Conservation (phyloP, 306 rosid genomes). For the Acacia crassicarpa region DNA sequence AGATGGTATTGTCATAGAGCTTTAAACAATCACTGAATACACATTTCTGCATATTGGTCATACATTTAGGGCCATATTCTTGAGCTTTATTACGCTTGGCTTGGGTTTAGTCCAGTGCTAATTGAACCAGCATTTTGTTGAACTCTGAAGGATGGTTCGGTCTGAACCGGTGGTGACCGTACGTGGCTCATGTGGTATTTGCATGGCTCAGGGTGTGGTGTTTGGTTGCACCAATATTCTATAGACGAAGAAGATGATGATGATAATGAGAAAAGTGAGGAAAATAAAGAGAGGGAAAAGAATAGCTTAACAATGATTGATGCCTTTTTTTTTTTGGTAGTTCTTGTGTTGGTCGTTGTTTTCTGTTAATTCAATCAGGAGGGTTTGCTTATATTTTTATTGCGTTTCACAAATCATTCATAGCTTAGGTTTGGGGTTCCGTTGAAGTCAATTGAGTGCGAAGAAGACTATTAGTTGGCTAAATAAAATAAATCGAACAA, state of each 20-base stretch:
- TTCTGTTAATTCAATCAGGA: background rate
- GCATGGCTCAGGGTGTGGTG: constrained; percentile 54
- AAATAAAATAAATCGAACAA: background rate
- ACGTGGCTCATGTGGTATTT: constrained; percentile 40
- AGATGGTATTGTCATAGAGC: constrained; percentile 59
- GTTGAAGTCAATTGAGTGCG: constrained; percentile 25
- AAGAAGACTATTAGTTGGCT: background rate
- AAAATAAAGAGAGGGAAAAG: constrained; percentile 29
- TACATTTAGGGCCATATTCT: constrained; percentile 9
- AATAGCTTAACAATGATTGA: constrained; percentile 37
- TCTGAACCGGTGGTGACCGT: constrained; percentile 6
- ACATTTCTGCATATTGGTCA: constrained; percentile 37
- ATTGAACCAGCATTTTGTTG: constrained; percentile 38
- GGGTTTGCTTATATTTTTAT: background rate
- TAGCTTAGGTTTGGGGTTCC: background rate
- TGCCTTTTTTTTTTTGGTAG: constrained; percentile 25
- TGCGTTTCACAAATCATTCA: background rate
- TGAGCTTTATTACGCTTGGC: constrained; percentile 29
- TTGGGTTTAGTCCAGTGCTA: constrained; percentile 55
- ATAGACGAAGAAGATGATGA: background rate
- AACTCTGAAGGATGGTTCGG: constrained; percentile 50
- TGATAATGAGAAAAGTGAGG: constrained; percentile 36
- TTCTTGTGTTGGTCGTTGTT: background rate
- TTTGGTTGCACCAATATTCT: background rate
- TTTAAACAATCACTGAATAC: constrained; percentile 66